Evolutionary conservation across 1,284 basidiomycete species (phyloP).

Genomic region (Pascua guehoae): DNA sequence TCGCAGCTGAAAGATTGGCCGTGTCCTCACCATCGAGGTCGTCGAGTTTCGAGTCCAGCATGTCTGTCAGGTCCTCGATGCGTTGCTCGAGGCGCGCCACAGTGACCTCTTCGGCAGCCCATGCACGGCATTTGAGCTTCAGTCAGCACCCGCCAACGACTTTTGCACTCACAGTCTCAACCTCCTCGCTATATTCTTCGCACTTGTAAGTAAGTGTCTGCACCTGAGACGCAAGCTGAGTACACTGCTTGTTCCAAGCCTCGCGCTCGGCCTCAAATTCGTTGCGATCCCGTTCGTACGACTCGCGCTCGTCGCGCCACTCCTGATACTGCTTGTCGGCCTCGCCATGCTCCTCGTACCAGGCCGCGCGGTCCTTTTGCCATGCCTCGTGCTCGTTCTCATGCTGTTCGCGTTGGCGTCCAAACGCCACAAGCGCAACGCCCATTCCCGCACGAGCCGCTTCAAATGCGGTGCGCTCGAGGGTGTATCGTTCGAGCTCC

Average conservation of each 20-base stretch:
- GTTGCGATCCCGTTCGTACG: slow-evolving; percentile 1
- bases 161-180: not conserved
- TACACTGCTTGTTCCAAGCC: not conserved
- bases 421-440: too few species aligned
- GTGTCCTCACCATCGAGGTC: not conserved
- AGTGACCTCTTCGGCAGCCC: not conserved
- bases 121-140: not conserved
- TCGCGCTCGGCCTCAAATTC: not conserved
- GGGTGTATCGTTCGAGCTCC: too few species aligned
- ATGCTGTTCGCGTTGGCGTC: too few species aligned
- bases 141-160: not conserved
- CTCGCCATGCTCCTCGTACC: not conserved
- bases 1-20: not conserved
- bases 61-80: slow-evolving; percentile 1
- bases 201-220: not conserved
- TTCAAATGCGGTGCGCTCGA: too few species aligned
- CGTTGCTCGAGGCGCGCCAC: slow-evolving; percentile 4
- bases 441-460: too few species aligned
- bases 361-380: not conserved
- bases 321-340: not conserved
- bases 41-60: not conserved
- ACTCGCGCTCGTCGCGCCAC: not conserved
- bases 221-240: not conserved
- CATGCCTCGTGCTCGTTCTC: too few species aligned
- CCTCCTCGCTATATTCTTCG: not conserved